Conservation (phyloP, 352 stramenopile genomes). For the Stramenopiles sp. region DNA sequence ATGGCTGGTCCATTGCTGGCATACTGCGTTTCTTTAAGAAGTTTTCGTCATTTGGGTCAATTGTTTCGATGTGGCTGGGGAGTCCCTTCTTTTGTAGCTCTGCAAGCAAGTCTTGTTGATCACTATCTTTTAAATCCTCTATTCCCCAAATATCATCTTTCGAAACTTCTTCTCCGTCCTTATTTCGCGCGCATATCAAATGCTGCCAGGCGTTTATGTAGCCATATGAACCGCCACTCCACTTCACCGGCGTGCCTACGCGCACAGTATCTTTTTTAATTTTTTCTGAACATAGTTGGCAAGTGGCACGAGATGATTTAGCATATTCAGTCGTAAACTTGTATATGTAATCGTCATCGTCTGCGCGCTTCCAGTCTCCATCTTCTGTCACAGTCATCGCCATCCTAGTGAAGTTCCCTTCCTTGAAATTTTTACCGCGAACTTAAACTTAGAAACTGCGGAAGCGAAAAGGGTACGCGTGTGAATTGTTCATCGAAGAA, state of each 20-base stretch:
- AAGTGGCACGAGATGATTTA: not conserved
- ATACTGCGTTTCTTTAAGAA: slow-evolving; percentile 10
- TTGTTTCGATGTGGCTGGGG: not conserved
- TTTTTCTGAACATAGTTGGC: not conserved
- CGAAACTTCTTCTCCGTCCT: not conserved
- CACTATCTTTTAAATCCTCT: not conserved
- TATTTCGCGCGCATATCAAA: not conserved
- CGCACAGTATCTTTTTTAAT: slow-evolving; percentile 12
- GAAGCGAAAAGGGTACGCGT: no score
- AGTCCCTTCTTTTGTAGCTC: slow-evolving; percentile 4
- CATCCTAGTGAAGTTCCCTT: not conserved
- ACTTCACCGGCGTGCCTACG: not conserved
- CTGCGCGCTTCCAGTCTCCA: not conserved
- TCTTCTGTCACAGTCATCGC: not conserved
- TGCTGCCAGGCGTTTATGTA: not conserved
- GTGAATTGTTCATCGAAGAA: no score
- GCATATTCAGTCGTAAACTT: slow-evolving; percentile 11
- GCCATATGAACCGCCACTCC: not conserved
- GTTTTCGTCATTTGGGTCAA: slow-evolving; percentile 13
- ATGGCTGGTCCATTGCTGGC: slow-evolving; percentile 29
- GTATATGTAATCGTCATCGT: not conserved
- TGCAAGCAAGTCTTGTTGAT: not conserved
- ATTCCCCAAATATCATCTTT: slow-evolving; percentile 8
- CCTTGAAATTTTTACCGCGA: no score
- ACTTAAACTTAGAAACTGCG: no score